Conservation (phyloP, 371 early-diverging fungal species). For the Capniomyces stellatus region DNA sequence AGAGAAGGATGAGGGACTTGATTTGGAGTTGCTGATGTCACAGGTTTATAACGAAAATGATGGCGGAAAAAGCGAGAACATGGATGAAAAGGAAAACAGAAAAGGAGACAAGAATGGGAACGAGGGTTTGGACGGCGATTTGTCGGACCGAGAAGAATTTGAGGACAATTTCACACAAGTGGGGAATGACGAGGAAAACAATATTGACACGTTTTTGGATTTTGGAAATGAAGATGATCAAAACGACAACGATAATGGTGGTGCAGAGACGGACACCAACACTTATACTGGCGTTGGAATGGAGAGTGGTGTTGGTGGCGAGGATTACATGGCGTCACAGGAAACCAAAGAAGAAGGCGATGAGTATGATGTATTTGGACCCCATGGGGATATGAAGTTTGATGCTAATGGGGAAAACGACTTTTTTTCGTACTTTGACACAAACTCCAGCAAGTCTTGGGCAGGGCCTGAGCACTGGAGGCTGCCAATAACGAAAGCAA, state of each 20-base stretch:
- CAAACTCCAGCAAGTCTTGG: conserved; percentile 63
- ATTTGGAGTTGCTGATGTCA: neutral
- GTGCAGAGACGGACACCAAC: conserved; percentile 3
- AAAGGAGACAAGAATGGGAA: conserved; percentile 2
- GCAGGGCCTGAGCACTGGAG: conserved; percentile 94
- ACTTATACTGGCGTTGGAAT: conserved; percentile 3
- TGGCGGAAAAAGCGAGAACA: conserved; percentile 9
- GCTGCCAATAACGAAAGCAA: conserved; percentile 24
- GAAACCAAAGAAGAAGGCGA: conserved; percentile 5
- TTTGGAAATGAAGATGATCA: conserved; percentile 7
- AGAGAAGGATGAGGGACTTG: neutral
- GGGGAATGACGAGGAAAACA: neutral
- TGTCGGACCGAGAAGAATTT: conserved; percentile 7
- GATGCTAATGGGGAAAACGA: conserved; percentile 32
- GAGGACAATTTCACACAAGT: too few species aligned
- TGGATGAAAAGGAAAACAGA: conserved; percentile 10
- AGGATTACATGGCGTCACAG: conserved; percentile 10
- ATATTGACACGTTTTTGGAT: conserved; percentile 7
- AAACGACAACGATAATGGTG: conserved; percentile 14
- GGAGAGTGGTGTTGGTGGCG: conserved; percentile 7
- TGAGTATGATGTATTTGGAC: conserved; percentile 3
- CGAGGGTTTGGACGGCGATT: conserved; percentile 3
- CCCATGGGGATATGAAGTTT: neutral
- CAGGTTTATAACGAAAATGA: conserved; percentile 8
- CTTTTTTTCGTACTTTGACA: conserved; percentile 78